Evolutionary conservation across 2,329 filamentous ascomycete species (phyloP), one percentile per base, ranked within the genome.

Genomic region (Trichoderma harzianum): DNA sequence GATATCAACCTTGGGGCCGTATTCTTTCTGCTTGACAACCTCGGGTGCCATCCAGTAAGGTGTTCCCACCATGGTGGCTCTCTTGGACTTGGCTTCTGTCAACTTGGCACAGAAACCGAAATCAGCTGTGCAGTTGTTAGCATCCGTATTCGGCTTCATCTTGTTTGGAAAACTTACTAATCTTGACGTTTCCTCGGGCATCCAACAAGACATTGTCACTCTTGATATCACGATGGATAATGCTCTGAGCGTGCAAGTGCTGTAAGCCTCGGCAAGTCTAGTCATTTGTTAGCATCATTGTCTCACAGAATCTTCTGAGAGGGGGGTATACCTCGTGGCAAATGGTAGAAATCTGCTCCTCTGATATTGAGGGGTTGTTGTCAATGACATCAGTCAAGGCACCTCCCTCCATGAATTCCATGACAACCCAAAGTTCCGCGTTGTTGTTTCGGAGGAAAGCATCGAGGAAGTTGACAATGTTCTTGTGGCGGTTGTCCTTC

Each of bases 1-100:
- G 79, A 98, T 97, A 80, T 99, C 96, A 74, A 98, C 96, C 86
- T 98, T 98, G 79, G 93, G 93, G 51, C 95, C 96, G 79, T 99
- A 99, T 82, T 98, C 95, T 85, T 98, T 98, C 82, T 98, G 96
- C 85, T 98, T 98, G 80, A 99, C 96, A 58, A 99, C 96, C 83
- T 99, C 96, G 47, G 96, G 96, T 10, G 96, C 96, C 96, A 99
- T 99, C 96, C 96, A 99, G 87, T 98, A 99, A 18, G 96, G 96
- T 39, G 96, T 99, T 75, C 96, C 96, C 70, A 99, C 96, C 96
- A 99, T 98, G 72, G 96, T 99, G 57, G 95, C 95, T 82, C 96
- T 95, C 87, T 99, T 98, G 77, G 90, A 96, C 84, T 97, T 97
- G 75, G 94, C 92, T 80, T 98, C 96, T 43, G 95, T 98, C 74